These are phyloP conservation scores for Fusarium fujikuroi DNA, from an alignment of 2,329 filamentous ascomycete genomes.

Conservation along the genomic window DNA sequence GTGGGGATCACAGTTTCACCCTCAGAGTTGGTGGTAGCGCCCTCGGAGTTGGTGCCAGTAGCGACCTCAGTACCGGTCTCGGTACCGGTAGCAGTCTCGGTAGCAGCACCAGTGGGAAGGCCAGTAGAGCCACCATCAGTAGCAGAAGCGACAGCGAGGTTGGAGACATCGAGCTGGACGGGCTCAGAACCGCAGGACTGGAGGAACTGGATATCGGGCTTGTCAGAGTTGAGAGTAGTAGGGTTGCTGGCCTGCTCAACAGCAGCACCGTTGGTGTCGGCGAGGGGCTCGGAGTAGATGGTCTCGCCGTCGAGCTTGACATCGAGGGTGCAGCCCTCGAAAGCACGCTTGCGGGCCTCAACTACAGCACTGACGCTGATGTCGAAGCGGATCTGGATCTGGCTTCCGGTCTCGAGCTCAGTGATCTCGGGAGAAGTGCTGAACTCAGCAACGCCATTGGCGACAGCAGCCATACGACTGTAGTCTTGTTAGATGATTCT, in stretches of 20 bases:
- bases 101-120: not conserved
- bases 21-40: constrained; percentile 6
- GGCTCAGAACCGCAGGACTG: constrained; percentile 21
- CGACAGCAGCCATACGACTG: not conserved
- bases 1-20: constrained; percentile 3
- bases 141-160: constrained; percentile 13
- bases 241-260: not conserved
- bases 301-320: not conserved
- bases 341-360: constrained; percentile 1
- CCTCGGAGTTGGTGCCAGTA: not conserved
- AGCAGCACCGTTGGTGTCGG: not conserved
- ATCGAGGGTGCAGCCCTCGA: constrained; percentile 3
- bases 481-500: no score
- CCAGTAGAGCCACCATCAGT: not conserved
- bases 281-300: not conserved
- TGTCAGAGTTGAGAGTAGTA: fast-evolving
- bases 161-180: not conserved
- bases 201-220: constrained; percentile 2
- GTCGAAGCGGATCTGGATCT: constrained; percentile 3
- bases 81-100: constrained; percentile 4
- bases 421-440: not conserved
- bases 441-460: not conserved
- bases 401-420: no score
- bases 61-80: constrained; percentile 31
- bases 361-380: not conserved